phyloP scores from a whole-genome alignment of 345 rosid species.

The Salix brachista region DNA sequence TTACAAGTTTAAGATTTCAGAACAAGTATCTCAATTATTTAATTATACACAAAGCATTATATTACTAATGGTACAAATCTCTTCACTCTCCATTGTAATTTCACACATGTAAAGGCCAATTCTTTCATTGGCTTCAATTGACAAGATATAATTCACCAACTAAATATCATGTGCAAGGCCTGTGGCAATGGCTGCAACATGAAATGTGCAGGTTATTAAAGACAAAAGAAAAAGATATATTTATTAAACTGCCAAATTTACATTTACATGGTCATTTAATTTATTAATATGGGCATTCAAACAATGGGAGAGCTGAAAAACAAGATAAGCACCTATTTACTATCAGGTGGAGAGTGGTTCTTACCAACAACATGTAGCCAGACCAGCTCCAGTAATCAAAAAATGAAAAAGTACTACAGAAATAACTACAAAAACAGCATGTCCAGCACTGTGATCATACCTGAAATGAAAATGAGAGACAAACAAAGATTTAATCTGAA shows the following conservation, averaged over 20 bases:
- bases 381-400: conserved; percentile 59
- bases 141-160: background rate
- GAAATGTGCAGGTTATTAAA: background rate
- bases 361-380: conserved; percentile 95
- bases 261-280: background rate
- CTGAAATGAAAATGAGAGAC: conserved; percentile 40
- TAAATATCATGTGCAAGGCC: background rate
- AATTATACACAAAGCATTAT: background rate
- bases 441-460: conserved; percentile 86
- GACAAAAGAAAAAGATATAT: background rate
- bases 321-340: background rate
- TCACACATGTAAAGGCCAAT: background rate
- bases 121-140: background rate
- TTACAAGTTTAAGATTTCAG: background rate
- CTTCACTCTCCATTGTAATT: background rate
- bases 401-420: conserved; percentile 83
- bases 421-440: conserved; percentile 70
- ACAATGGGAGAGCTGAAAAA: background rate
- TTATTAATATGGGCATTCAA: background rate
- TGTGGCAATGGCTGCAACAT: background rate
- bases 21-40: background rate
- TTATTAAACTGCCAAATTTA: background rate
- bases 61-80: background rate
- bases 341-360: conserved; percentile 12
- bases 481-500: conserved; percentile 4